These are phyloP conservation scores for Trichoderma gamsii DNA, from an alignment of 495 filamentous ascomycete genomes.

Conservation along the genomic window DNA sequence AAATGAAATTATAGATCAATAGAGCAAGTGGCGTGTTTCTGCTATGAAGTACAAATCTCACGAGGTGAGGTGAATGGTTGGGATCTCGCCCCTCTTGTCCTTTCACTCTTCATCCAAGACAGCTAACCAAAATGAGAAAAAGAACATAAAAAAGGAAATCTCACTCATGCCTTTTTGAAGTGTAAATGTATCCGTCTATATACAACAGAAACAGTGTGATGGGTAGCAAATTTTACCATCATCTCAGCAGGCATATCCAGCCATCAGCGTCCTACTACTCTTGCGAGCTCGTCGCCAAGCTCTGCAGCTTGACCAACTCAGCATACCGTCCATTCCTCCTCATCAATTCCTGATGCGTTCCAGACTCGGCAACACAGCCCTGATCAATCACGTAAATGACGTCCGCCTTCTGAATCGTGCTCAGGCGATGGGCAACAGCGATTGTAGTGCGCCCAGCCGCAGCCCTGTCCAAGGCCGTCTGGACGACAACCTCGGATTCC, in stretches of 20 bases:
- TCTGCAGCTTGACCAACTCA: conserved; percentile 59
- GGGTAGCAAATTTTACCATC: background rate
- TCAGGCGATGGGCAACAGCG: conserved; percentile 70
- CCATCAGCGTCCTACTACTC: background rate
- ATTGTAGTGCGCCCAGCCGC: conserved; percentile 72
- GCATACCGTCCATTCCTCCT: conserved; percentile 61
- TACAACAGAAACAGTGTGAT: background rate
- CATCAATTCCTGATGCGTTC: conserved; percentile 65
- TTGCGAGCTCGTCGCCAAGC: background rate
- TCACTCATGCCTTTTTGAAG: too few species aligned
- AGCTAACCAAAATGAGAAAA: too few species aligned
- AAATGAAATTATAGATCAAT: too few species aligned
- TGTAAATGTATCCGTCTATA: too few species aligned
- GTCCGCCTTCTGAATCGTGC: conserved; percentile 77
- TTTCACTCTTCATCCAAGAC: too few species aligned
- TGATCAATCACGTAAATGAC: conserved; percentile 79
- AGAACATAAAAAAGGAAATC: too few species aligned
- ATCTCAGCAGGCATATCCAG: background rate
- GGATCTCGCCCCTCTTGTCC: too few species aligned
- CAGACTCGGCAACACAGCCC: conserved; percentile 65
- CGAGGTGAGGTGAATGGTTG: too few species aligned
- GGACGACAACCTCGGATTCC: conserved; percentile 76
- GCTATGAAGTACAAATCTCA: too few species aligned
- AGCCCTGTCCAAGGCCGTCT: conserved; percentile 69
- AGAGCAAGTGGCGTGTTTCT: too few species aligned